Conservation (phyloP, 805 yeast species). For the Wickerhamiella siamensis region DNA sequence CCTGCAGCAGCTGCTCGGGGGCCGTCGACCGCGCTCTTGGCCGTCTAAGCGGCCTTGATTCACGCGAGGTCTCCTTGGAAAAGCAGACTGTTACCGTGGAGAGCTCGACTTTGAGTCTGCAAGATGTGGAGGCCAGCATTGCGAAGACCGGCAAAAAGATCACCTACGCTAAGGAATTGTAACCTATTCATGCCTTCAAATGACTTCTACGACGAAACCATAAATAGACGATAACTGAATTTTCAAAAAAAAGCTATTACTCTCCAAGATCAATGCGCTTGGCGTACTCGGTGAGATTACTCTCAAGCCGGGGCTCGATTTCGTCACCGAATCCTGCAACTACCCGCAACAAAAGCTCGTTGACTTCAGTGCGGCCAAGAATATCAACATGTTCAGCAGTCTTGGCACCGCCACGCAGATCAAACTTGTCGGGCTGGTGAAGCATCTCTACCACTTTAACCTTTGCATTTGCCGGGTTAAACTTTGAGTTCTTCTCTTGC, state of each 20-base stretch:
- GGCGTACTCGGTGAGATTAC: constrained; percentile 52
- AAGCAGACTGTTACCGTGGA: constrained; percentile 70
- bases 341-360: constrained; percentile 68
- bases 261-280: constrained; percentile 34
- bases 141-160: constrained; percentile 85
- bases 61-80: constrained; percentile 61
- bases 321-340: constrained; percentile 67
- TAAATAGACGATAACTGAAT: no score
- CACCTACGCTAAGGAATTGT: constrained; percentile 37
- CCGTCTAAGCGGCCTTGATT: constrained; percentile 58
- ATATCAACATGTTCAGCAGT: constrained; percentile 98
- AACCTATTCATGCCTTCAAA: background rate
- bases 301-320: constrained; percentile 44
- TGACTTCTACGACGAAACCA: no score
- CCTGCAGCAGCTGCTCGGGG: constrained; percentile 50
- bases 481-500: constrained; percentile 46
- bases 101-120: constrained; percentile 41
- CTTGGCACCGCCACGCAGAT: constrained; percentile 91
- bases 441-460: constrained; percentile 81
- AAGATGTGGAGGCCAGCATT: constrained; percentile 66
- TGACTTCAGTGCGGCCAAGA: constrained; percentile 80
- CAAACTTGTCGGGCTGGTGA: constrained; percentile 88
- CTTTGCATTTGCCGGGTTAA: constrained; percentile 61
- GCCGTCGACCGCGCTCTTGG: constrained; percentile 70
- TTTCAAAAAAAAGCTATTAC: no score